Percentiles rank a stretch among this genome's conserved stretches.
Evolutionary conservation across 768 basidiomycete genomes (phyloP).

Genomic region (Coprinopsis strossmayeri): DNA sequence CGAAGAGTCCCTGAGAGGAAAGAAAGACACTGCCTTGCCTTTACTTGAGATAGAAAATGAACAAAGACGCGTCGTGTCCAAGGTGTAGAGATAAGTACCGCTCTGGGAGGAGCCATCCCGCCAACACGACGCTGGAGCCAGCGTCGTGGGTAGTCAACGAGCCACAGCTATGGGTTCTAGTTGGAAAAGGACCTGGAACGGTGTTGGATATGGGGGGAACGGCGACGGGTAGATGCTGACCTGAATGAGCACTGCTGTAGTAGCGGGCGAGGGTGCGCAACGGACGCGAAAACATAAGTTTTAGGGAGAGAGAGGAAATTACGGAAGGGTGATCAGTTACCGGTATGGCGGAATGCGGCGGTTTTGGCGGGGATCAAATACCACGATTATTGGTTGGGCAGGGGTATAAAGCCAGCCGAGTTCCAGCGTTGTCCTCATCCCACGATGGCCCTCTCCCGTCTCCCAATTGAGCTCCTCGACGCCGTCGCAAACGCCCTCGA

Average conservation of each 20-base stretch:
- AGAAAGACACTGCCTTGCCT: conserved; percentile 73
- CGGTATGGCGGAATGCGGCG: not conserved
- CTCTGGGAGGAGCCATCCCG: conserved; percentile 79
- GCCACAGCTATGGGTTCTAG: conserved; percentile 59
- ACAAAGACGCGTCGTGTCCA: conserved; percentile 24
- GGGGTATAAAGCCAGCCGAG: conserved; percentile 1
- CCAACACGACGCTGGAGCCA: conserved; percentile 58
- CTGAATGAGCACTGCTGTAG: not conserved
- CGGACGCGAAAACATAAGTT: not conserved
- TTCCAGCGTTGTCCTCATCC: conserved; percentile 11
- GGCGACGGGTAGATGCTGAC: not conserved
- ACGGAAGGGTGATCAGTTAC: not conserved
- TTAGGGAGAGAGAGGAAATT: not conserved
- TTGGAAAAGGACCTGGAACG: conserved; percentile 48
- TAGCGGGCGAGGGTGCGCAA: too few species aligned
- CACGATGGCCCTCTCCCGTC: conserved; percentile 13
- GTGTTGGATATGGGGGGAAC: conserved; percentile 7
- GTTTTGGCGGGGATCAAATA: not conserved
- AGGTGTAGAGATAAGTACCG: conserved; percentile 48
- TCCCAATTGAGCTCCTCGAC: conserved; percentile 63
- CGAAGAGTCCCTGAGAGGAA: conserved; percentile 73
- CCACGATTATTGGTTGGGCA: not conserved
- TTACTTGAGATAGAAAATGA: conserved; percentile 47
- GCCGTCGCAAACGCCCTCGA: conserved; percentile 30
- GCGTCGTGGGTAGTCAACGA: conserved; percentile 45